Percentiles rank a stretch among this genome's conserved stretches.
phyloP scores from a whole-genome alignment of 2,329 filamentous ascomycete genomes.

The Plenodomus tracheiphilus region DNA sequence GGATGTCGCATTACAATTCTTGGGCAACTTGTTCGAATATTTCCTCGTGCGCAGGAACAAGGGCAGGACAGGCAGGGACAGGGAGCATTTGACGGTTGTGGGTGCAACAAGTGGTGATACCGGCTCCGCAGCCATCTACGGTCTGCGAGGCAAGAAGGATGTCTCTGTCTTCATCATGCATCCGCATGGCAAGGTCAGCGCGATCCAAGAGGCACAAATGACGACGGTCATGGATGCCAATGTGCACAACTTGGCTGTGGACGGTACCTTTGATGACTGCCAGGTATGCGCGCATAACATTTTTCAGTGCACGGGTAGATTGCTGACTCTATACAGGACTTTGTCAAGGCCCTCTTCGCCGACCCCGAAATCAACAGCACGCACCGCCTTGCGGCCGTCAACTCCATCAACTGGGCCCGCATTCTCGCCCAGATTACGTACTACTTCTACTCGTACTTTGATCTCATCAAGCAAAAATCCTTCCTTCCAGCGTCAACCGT shows the following conservation, averaged over 20 bases:
- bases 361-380: conserved; percentile 81
- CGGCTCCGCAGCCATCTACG: conserved; percentile 94
- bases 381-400: conserved; percentile 87
- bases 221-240: conserved; percentile 89
- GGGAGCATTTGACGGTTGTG: conserved; percentile 47
- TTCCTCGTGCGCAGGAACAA: conserved; percentile 75
- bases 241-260: conserved; percentile 88
- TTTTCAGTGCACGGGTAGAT: background rate
- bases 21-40: conserved; percentile 96
- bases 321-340: conserved; percentile 62
- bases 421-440: conserved; percentile 97
- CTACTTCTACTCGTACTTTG: conserved; percentile 95
- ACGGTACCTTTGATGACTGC: conserved; percentile 94
- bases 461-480: conserved; percentile 63
- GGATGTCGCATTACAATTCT: conserved; percentile 88
- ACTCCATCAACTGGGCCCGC: conserved; percentile 94
- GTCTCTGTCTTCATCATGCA: conserved; percentile 94
- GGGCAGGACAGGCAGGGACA: conserved; percentile 69
- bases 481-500: conserved; percentile 67
- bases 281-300: conserved; percentile 58
- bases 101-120: conserved; percentile 60
- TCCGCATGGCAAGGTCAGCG: conserved; percentile 86
- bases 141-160: conserved; percentile 92
- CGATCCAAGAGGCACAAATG: conserved; percentile 96
- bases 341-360: conserved; percentile 89